phyloP scores from a whole-genome alignment of 2,329 filamentous ascomycete genomes.

The Pestalotiopsis sp. region DNA sequence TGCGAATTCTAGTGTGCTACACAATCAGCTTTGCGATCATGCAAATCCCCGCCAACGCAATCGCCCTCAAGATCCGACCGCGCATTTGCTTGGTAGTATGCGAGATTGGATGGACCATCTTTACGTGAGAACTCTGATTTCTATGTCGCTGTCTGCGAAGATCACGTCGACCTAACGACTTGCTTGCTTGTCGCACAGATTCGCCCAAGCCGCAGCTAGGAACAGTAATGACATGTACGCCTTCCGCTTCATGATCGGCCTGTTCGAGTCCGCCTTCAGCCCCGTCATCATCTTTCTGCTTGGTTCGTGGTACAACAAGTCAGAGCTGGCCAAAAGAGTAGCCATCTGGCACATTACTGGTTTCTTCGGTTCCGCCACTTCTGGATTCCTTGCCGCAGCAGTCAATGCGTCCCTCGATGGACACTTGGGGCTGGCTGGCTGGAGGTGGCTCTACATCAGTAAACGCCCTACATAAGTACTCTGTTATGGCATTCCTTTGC shows the following conservation, averaged over 20 bases:
- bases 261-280: constrained; percentile 33
- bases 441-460: constrained; percentile 36
- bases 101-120: constrained; percentile 19
- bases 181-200: constrained; percentile 25
- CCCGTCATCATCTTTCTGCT: constrained; percentile 32
- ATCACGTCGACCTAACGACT: not conserved
- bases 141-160: not conserved
- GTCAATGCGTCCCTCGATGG: constrained; percentile 31
- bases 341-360: constrained; percentile 30
- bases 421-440: constrained; percentile 30
- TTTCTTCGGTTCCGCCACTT: constrained; percentile 27
- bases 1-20: constrained; percentile 10
- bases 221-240: constrained; percentile 29
- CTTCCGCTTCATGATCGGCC: constrained; percentile 34
- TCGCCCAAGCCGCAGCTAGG: constrained; percentile 28
- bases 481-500: not conserved
- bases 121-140: constrained; percentile 17
- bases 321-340: constrained; percentile 30
- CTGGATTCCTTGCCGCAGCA: constrained; percentile 33
- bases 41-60: constrained; percentile 3
- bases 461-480: constrained; percentile 2
- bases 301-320: constrained; percentile 32
- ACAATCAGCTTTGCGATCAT: constrained; percentile 10
- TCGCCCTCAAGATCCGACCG: constrained; percentile 19
- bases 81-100: constrained; percentile 32